Conservation (phyloP, 2,329 filamentous ascomycete species). For the Paraphaeosphaeria sporulosa region DNA sequence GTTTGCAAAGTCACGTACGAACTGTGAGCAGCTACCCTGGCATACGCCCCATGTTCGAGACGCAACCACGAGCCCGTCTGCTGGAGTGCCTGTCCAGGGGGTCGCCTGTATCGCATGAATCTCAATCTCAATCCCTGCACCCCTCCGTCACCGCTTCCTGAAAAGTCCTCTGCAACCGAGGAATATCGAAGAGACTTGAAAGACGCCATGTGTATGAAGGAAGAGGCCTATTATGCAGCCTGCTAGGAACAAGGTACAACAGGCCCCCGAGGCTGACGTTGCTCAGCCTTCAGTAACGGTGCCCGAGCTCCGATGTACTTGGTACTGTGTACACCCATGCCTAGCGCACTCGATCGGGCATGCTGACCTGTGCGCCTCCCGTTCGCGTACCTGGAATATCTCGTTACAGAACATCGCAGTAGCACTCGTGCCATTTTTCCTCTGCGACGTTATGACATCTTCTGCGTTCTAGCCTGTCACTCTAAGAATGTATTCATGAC, state of each 20-base stretch:
- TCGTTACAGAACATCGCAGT: no score
- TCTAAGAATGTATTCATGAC: no score
- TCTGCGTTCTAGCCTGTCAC: no score
- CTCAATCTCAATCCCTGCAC: background rate
- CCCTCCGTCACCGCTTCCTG: background rate
- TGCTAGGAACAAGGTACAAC: background rate
- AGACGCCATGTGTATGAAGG: background rate
- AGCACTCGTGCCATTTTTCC: no score
- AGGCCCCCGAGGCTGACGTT: conserved; percentile 10
- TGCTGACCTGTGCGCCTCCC: background rate
- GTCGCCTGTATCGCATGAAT: conserved; percentile 7
- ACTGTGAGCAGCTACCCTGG: background rate
- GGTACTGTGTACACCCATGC: conserved; percentile 6
- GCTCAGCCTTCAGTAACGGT: conserved; percentile 11
- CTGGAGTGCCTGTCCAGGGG: background rate
- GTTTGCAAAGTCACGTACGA: conserved; percentile 2
- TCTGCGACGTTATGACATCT: no score
- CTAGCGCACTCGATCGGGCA: background rate
- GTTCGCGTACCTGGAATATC: background rate
- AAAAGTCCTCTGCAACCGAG: background rate
- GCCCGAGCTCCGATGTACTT: conserved; percentile 6
- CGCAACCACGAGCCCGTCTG: background rate
- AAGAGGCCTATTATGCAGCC: conserved; percentile 2
- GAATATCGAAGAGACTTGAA: background rate
- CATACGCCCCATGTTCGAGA: background rate